These are phyloP conservation scores for Pythium vanterpoolii DNA, from an alignment of 352 stramenopile genomes.

Conservation along the genomic window DNA sequence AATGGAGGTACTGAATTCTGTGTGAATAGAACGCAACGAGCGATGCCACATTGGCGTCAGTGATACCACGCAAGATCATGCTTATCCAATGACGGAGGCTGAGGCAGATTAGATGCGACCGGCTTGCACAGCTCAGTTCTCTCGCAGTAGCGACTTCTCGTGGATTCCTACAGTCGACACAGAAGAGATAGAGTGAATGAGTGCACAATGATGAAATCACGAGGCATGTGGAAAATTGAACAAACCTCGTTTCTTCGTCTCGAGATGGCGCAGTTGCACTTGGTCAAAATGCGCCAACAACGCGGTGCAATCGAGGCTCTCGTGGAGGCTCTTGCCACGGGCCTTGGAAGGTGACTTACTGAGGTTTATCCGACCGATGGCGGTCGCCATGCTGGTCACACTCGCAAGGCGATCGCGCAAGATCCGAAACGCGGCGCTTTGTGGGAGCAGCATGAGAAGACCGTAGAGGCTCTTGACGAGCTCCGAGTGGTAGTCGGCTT, in stretches of 20 bases:
- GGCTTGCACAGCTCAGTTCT: background rate
- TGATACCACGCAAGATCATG: too few relatives aligned
- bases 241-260: constrained; percentile 68
- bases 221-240: background rate
- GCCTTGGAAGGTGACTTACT: constrained; percentile 14
- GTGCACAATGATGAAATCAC: background rate
- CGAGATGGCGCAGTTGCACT: constrained; percentile 68
- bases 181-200: background rate
- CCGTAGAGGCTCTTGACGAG: constrained; percentile 98
- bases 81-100: constrained; percentile 7
- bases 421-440: constrained; percentile 87
- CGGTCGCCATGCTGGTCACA: constrained; percentile 86
- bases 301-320: constrained; percentile 42
- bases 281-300: constrained; percentile 73
- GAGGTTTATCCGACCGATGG: constrained; percentile 77
- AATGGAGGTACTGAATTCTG: constrained; percentile 32
- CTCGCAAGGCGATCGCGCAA: constrained; percentile 78
- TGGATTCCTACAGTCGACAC: constrained; percentile 28
- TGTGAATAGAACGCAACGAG: constrained; percentile 18
- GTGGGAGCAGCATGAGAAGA: constrained; percentile 96
- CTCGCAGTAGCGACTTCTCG: constrained; percentile 58
- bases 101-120: background rate
- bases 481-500: constrained; percentile 92
- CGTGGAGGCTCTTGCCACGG: constrained; percentile 14
- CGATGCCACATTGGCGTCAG: too few relatives aligned